phyloP scores from a whole-genome alignment of 2,329 filamentous ascomycete genomes.

The Colletotrichum cordylinicola region DNA sequence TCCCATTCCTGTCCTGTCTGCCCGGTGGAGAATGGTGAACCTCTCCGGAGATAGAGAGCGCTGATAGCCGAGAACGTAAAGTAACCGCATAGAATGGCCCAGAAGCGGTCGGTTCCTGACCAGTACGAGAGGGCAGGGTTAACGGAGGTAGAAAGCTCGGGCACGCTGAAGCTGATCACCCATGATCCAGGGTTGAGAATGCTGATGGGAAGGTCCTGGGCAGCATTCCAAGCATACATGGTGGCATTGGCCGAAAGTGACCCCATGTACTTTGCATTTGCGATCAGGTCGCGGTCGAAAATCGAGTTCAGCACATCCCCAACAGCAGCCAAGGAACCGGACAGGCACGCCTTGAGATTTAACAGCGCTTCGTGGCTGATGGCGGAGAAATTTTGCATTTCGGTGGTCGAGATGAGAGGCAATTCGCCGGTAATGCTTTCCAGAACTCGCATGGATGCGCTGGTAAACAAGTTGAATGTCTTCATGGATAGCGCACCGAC shows the following conservation, averaged over 20 bases:
- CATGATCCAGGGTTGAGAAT: conserved; percentile 58
- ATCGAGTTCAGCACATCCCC: conserved; percentile 48
- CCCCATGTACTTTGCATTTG: conserved; percentile 31
- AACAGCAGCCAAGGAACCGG: conserved; percentile 42
- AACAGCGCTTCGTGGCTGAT: conserved; percentile 75
- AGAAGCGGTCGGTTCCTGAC: conserved; percentile 68
- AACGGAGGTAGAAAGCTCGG: conserved; percentile 41
- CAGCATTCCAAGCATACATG: conserved; percentile 25
- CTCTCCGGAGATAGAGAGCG: conserved; percentile 79
- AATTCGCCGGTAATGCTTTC: conserved; percentile 57
- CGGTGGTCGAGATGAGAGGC: conserved; percentile 56
- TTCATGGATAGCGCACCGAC: conserved; percentile 23
- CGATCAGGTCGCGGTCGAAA: conserved; percentile 46
- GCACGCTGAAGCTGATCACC: conserved; percentile 61
- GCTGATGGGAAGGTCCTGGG: conserved; percentile 37
- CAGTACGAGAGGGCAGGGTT: conserved; percentile 70
- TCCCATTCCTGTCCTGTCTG: conserved; percentile 70
- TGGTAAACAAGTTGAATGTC: conserved; percentile 48
- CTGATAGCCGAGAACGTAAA: conserved; percentile 75
- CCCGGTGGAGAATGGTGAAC: conserved; percentile 68
- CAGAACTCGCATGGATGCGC: conserved; percentile 52
- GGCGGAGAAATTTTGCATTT: conserved; percentile 79
- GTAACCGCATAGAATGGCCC: conserved; percentile 84
- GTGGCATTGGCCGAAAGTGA: conserved; percentile 25
- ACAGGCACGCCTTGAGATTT: conserved; percentile 61